A percentile compares a stretch with the other conserved stretches of the same genome.
Conservation (phyloP, 257 asterid species). For the Capsicum baccatum region DNA sequence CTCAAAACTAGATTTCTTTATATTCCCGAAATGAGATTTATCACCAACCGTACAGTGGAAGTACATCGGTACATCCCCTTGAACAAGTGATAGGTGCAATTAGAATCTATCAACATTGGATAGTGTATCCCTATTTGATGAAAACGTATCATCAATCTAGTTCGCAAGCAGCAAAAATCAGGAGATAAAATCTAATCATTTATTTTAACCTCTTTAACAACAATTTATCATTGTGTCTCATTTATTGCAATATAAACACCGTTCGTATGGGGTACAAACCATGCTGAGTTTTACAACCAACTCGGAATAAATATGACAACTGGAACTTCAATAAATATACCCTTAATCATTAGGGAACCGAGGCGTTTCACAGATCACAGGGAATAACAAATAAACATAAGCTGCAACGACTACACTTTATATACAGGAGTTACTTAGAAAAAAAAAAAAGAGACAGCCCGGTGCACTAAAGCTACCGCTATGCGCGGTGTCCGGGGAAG, state of each 20-base stretch:
- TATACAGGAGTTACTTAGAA: neutral
- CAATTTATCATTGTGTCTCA: neutral
- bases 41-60: no score
- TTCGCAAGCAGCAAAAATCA: neutral
- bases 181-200: neutral
- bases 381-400: neutral
- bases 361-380: neutral
- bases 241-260: neutral
- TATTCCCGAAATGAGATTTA: no score
- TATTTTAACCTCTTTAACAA: neutral
- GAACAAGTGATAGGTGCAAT: no score
- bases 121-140: neutral
- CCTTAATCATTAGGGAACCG: neutral
- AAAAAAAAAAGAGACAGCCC: no score
- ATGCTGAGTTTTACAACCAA: neutral
- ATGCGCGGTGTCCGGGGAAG: no score
- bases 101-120: no score
- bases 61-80: no score
- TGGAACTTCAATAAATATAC: neutral
- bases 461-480: no score
- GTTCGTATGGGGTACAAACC: neutral
- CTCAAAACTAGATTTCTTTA: no score
- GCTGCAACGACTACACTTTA: neutral
- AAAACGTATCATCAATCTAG: neutral
- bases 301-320: neutral